phyloP scores from a whole-genome alignment of 768 basidiomycete species.

The Leucocoprinus leucothites region DNA sequence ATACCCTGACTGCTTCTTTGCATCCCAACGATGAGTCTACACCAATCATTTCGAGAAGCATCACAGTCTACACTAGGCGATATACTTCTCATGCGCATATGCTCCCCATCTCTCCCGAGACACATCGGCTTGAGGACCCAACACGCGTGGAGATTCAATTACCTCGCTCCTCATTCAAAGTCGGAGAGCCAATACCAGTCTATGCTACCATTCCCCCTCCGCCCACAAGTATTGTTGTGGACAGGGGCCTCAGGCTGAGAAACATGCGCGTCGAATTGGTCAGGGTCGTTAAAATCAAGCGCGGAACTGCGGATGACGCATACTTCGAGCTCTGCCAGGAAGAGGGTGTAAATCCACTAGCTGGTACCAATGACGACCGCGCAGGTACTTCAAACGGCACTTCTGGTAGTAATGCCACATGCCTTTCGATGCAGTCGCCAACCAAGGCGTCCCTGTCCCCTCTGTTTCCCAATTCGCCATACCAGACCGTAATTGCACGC shows the following conservation, averaged over 20 bases:
- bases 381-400: constrained; percentile 11
- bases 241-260: constrained; percentile 69
- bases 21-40: constrained; percentile 41
- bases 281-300: constrained; percentile 56
- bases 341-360: constrained; percentile 17
- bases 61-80: constrained; percentile 69
- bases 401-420: not conserved
- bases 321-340: constrained; percentile 30
- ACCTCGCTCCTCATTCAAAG: constrained; percentile 66
- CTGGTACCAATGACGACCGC: constrained; percentile 11
- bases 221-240: constrained; percentile 58
- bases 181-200: constrained; percentile 72
- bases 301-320: constrained; percentile 37
- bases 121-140: constrained; percentile 55
- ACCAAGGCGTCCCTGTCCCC: constrained; percentile 40
- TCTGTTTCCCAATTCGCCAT: constrained; percentile 36
- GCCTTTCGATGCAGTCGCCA: constrained; percentile 20
- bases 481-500: constrained; percentile 62
- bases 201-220: constrained; percentile 84
- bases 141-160: constrained; percentile 68
- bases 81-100: constrained; percentile 64
- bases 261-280: constrained; percentile 82
- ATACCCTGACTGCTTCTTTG: constrained; percentile 67
- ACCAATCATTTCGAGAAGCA: constrained; percentile 46
- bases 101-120: constrained; percentile 59